Percentiles rank a stretch among this genome's conserved stretches.
phyloP scores from a whole-genome alignment of 78 protist genomes.

The Reticulomyxa filosa region DNA sequence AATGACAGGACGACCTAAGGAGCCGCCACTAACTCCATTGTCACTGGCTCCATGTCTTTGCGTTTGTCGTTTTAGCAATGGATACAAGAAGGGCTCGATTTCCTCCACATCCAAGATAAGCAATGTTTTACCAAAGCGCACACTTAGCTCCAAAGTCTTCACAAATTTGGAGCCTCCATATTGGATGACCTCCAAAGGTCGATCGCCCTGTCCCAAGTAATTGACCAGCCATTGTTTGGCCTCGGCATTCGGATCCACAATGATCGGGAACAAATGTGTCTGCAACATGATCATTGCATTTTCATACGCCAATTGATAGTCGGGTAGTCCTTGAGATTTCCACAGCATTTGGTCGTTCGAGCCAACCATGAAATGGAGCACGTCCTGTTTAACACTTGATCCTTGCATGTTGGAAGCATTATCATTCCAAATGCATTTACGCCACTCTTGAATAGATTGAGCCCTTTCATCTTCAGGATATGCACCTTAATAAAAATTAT shows the following conservation, averaged over 20 bases:
- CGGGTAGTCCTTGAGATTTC: slow-evolving; percentile 57
- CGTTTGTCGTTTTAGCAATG: slow-evolving; percentile 5
- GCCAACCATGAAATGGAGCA: no score
- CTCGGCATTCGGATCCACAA: slow-evolving; percentile 54
- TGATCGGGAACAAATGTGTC: slow-evolving; percentile 15
- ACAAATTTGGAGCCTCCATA: slow-evolving; percentile 28
- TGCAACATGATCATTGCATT: slow-evolving; percentile 38
- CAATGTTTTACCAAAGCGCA: slow-evolving; percentile 74
- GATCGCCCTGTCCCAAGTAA: background rate
- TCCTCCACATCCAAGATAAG: slow-evolving; percentile 42
- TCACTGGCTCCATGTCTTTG: background rate
- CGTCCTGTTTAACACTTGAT: no score
- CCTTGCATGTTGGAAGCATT: no score
- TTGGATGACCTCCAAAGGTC: slow-evolving; percentile 15
- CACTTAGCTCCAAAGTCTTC: slow-evolving; percentile 54
- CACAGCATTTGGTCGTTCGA: slow-evolving; percentile 33
- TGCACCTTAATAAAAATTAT: no score
- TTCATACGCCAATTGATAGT: slow-evolving; percentile 41
- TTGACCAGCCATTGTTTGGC: slow-evolving; percentile 40
- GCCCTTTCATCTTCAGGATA: no score
- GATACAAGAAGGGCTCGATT: slow-evolving; percentile 41
- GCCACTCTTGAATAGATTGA: no score
- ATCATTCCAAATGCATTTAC: no score
- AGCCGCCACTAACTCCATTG: no score
- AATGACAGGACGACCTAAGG: slow-evolving; percentile 9